A percentile compares a stretch with the other conserved stretches of the same genome.
Evolutionary conservation across 306 rosid species (phyloP).

Genomic region (Vigna angularis): DNA sequence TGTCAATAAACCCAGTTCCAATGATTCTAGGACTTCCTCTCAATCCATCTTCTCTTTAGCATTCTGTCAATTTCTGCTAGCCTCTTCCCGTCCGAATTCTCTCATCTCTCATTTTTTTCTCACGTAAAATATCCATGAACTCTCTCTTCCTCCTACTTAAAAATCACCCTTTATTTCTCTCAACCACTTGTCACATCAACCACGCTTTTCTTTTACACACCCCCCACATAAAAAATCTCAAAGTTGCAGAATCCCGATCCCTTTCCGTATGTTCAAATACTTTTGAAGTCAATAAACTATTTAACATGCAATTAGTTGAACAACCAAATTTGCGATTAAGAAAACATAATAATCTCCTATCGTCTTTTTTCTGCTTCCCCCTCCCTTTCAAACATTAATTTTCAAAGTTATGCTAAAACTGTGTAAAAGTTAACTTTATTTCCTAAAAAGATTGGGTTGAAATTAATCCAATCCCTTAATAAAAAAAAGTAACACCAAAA

Average conservation of each 20-base stretch:
- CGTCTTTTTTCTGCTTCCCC: not conserved
- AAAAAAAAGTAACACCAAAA: constrained; percentile 4
- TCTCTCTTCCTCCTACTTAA: not conserved
- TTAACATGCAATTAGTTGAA: not conserved
- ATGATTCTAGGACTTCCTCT: not conserved
- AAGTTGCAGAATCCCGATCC: not conserved
- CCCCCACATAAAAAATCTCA: not conserved
- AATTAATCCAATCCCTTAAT: not conserved
- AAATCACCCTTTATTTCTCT: not conserved
- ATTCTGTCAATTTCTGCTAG: not conserved
- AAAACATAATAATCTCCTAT: constrained; percentile 8
- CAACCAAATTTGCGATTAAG: not conserved
- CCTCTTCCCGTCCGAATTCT: not conserved
- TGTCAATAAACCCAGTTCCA: not conserved
- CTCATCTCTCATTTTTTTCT: not conserved
- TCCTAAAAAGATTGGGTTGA: constrained; percentile 1
- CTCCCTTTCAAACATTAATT: not conserved
- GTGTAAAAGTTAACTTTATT: not conserved
- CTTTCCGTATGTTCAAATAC: not conserved
- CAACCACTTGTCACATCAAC: not conserved
- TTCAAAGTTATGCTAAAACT: not conserved
- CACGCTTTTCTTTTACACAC: not conserved
- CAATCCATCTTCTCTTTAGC: not conserved
- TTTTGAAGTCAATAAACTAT: not conserved
- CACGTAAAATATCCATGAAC: not conserved